phyloP scores from a whole-genome alignment of 1,284 basidiomycete genomes.

The Ceratobasidium sp. region DNA sequence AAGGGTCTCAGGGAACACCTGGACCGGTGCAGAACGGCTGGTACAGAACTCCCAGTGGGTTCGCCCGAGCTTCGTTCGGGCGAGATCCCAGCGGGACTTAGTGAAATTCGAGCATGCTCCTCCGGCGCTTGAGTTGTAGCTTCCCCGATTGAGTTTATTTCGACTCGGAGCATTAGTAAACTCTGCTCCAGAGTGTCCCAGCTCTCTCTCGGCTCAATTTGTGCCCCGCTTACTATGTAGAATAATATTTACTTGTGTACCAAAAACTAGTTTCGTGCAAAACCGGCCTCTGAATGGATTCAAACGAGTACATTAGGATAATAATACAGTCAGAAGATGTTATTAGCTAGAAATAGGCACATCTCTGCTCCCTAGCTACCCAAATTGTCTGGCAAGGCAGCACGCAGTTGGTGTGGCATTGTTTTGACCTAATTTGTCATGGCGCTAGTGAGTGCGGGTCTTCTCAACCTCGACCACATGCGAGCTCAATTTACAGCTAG shows the following conservation, averaged over 20 bases:
- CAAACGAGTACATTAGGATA: neutral
- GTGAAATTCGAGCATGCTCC: neutral
- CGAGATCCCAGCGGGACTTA: neutral
- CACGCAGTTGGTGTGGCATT: neutral
- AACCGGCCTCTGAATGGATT: neutral
- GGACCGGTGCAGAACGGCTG: neutral
- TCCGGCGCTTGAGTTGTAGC: neutral
- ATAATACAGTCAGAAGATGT: no score
- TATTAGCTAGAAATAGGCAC: neutral
- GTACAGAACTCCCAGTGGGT: constrained; percentile 6
- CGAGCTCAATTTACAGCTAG: neutral
- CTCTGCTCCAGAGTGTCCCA: neutral
- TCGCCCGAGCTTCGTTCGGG: constrained; percentile 7
- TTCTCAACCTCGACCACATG: neutral
- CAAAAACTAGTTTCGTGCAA: neutral
- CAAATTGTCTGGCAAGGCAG: no score
- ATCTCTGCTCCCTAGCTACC: no score
- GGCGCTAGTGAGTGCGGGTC: neutral
- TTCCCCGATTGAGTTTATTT: neutral
- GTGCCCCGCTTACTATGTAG: neutral
- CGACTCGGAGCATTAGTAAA: neutral
- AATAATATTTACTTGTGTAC: neutral
- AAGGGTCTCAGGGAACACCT: no score
- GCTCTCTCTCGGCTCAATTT: neutral
- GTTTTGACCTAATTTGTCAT: neutral